A percentile compares a stretch with the other conserved stretches of the same genome.
Conservation (phyloP, 208 protist species). For the Trypanosoma conorhini region DNA sequence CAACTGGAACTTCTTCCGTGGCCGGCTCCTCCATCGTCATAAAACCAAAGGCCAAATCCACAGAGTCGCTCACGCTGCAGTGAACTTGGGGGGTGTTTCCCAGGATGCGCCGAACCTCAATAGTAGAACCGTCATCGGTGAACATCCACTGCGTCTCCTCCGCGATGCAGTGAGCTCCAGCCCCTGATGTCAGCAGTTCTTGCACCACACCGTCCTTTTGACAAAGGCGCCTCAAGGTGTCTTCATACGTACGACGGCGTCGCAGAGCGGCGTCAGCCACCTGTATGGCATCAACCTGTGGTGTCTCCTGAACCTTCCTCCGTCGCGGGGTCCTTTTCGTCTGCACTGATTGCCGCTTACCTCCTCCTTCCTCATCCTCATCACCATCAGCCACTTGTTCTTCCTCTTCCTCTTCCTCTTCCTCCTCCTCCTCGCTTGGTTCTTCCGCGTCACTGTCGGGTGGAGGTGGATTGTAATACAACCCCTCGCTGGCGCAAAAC, state of each 20-base stretch:
- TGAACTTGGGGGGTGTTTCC: slow-evolving; percentile 63
- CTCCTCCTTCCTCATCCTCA: neutral
- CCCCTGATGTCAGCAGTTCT: slow-evolving; percentile 39
- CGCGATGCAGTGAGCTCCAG: slow-evolving; percentile 34
- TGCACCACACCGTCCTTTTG: slow-evolving; percentile 26
- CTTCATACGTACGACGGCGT: slow-evolving; percentile 63
- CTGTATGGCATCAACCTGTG: slow-evolving; percentile 45
- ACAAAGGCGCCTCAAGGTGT: slow-evolving; percentile 29
- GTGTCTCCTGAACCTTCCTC: slow-evolving; percentile 29
- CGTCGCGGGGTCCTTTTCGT: slow-evolving; percentile 7
- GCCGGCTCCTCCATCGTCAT: slow-evolving; percentile 17
- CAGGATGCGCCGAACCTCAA: slow-evolving; percentile 58
- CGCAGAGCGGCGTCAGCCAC: slow-evolving; percentile 38
- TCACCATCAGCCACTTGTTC: slow-evolving; percentile 29
- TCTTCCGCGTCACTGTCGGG: slow-evolving; percentile 55
- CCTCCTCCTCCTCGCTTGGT: slow-evolving; percentile 42
- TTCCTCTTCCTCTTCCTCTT: slow-evolving; percentile 60
- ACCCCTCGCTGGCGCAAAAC: slow-evolving; percentile 41
- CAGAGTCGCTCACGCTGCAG: slow-evolving; percentile 34
- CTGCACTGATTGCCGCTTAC: neutral
- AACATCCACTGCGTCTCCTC: slow-evolving; percentile 75
- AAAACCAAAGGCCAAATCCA: slow-evolving; percentile 49
- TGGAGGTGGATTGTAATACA: slow-evolving; percentile 60
- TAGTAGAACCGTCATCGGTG: slow-evolving; percentile 45
- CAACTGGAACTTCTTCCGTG: slow-evolving; percentile 6